Evolutionary conservation across 2,329 filamentous ascomycete genomes (phyloP).

Genomic region (Sporothrix sp.): DNA sequence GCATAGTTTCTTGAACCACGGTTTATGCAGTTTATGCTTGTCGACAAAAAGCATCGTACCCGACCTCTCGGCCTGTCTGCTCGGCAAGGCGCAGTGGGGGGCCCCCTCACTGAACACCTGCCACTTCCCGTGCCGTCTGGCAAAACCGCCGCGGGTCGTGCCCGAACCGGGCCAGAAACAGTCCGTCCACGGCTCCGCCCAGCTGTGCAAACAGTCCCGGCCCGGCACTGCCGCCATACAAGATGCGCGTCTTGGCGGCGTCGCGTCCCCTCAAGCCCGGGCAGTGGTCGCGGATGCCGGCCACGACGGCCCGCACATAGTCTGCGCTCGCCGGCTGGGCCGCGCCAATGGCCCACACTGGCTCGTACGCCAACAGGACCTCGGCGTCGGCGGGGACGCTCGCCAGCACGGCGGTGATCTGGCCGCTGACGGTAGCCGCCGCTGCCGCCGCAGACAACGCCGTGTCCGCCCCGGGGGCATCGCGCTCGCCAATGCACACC

Average conservation of each 20-base stretch:
- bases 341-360: slow-evolving; percentile 81
- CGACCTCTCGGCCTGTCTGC: no score
- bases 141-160: slow-evolving; percentile 65
- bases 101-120: slow-evolving; percentile 23
- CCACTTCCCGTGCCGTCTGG: slow-evolving; percentile 63
- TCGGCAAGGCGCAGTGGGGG: no score
- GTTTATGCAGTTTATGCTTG: no score
- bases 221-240: slow-evolving; percentile 78
- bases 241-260: slow-evolving; percentile 45
- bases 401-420: slow-evolving; percentile 54
- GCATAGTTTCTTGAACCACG: no score
- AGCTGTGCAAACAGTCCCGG: slow-evolving; percentile 64
- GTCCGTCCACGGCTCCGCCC: slow-evolving; percentile 61
- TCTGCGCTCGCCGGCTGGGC: slow-evolving; percentile 59
- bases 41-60: no score
- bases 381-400: slow-evolving; percentile 53
- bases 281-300: slow-evolving; percentile 47
- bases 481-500: slow-evolving; percentile 68
- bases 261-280: slow-evolving; percentile 43
- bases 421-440: slow-evolving; percentile 53
- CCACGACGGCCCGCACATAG: slow-evolving; percentile 63
- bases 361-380: slow-evolving; percentile 75
- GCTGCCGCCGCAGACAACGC: slow-evolving; percentile 50
- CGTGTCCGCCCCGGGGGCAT: slow-evolving; percentile 38
- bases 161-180: slow-evolving; percentile 74